Base-by-base conservation (phyloP, 306 rosid species). In the Corylus avellana region DNA sequence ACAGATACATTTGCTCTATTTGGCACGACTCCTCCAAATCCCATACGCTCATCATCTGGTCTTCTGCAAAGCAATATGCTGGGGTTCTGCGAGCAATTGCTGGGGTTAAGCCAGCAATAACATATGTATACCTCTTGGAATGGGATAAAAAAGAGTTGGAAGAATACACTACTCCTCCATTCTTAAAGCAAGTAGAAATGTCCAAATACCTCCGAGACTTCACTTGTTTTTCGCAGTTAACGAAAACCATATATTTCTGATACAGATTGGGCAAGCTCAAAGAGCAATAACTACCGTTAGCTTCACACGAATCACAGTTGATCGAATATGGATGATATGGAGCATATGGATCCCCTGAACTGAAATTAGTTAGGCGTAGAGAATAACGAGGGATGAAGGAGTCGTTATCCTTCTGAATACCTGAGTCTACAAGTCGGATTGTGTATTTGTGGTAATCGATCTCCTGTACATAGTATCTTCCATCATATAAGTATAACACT, bases 371-470 rank as follows among this genome's bases (percentile, higher is more conserved):
- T 0, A 5, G 0, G 46, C 0, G 0, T 4, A 53, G 8, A 53
- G 20, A 16, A 53, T 16, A 16, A 48, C 0, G 70, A 58, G 87
- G 82, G 20, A 77, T 4, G 74, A 74, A 57, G 35, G 80, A 80
- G 79, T 74, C 68, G 1, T 77, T 39, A 4, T 4, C 6, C 2
- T 11, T 3, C 2, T 12, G 62, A 72, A 76, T 57, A 2, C 1
- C 49, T 4, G 82, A 58, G 61, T 84, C 84, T 1, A 53, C 75
- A 0, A 84, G 0, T 17, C 67, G 49, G 73, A 84, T 72, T 14
- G 76, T 79, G 76, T 14, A 76, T 25, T 56, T 72, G 0, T 47
- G 0, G 84, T 87, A 86, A 12, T 49, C 10, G 16, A 49, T 49
- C 11, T 49, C 14, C 14, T 1, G 53, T 10, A 49, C 53, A 9